phyloP scores from a whole-genome alignment of 306 rosid species.

The Vicia sativa region DNA sequence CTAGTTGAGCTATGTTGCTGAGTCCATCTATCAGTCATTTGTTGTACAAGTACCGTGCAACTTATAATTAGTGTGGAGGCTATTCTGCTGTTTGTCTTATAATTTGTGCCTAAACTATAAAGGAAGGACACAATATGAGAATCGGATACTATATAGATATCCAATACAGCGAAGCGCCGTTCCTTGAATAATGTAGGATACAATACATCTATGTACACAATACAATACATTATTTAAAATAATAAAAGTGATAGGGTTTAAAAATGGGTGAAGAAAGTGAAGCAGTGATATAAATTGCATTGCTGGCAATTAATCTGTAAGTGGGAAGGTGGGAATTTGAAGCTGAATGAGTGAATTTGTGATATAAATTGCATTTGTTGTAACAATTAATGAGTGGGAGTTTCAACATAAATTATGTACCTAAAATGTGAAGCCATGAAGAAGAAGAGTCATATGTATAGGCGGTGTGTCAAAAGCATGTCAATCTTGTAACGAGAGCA shows the following conservation, averaged over 20 bases:
- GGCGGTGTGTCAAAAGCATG: not conserved
- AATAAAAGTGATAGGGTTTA: not conserved
- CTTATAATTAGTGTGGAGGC: not conserved
- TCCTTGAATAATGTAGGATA: not conserved
- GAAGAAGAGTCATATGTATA: not conserved
- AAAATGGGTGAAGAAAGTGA: not conserved
- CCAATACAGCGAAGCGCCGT: not conserved
- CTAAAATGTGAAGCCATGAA: not conserved
- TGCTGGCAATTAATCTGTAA: not conserved
- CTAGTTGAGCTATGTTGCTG: slow-evolving; percentile 20
- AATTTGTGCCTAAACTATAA: not conserved
- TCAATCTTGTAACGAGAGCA: not conserved
- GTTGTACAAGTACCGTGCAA: not conserved
- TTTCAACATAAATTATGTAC: not conserved
- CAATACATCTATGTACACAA: not conserved
- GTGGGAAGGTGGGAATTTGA: not conserved
- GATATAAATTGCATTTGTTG: slow-evolving; percentile 18
- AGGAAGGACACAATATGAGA: not conserved
- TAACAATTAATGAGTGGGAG: not conserved
- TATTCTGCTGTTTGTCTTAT: slow-evolving; percentile 17
- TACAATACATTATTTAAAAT: not conserved
- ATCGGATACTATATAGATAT: not conserved
- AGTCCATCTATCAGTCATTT: not conserved
- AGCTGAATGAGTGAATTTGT: not conserved
- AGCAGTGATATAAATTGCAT: not conserved